A percentile compares a stretch with the other conserved stretches of the same genome.
Conservation (phyloP, 2,329 filamentous ascomycete genomes). For the Aureobasidium sp. region DNA sequence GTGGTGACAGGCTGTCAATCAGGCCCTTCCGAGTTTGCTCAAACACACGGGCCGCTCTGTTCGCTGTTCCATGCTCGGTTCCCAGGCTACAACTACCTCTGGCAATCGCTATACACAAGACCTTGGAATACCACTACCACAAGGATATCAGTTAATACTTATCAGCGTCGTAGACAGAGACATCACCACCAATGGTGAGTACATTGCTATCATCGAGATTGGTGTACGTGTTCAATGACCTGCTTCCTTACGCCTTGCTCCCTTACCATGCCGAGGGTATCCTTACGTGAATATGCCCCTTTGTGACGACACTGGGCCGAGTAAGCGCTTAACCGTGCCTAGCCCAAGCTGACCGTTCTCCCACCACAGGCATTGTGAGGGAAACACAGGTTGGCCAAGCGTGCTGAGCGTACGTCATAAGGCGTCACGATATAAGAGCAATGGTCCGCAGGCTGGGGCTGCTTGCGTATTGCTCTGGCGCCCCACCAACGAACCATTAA, state of each 20-base stretch:
- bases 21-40: no score
- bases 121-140: no score
- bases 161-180: no score
- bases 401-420: not conserved
- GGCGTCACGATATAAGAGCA: not conserved
- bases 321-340: slow-evolving; percentile 2
- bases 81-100: no score
- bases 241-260: not conserved
- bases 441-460: not conserved
- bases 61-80: no score
- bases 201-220: no score
- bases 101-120: no score
- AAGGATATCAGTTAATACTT: no score
- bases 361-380: slow-evolving; percentile 1
- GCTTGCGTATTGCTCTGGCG: not conserved
- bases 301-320: not conserved
- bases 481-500: not conserved
- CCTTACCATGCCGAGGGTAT: not conserved
- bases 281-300: not conserved
- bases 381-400: not conserved
- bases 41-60: no score
- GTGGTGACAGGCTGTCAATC: no score
- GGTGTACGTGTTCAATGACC: not conserved
- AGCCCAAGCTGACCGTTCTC: not conserved
- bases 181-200: no score